Evolutionary conservation across 805 yeast species (phyloP), one percentile per base, ranked within the genome.

Genomic region (Hanseniaspora pseudoguilliermondii): DNA sequence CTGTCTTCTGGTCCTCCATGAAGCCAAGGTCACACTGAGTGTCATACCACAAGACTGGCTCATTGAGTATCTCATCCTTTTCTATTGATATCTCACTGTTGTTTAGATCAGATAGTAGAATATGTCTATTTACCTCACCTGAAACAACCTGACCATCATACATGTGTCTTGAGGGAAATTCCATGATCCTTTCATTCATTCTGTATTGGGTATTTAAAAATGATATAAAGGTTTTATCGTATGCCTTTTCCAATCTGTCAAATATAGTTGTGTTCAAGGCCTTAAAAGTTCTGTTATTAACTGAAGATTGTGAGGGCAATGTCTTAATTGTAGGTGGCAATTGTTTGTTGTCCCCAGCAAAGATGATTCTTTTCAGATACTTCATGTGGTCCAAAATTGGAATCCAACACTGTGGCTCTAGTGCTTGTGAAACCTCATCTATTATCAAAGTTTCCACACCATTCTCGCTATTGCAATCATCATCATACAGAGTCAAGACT

Each of bases 331-430:
- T 87, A 2, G 98, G 97, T 0, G 97, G 91, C 35, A 91, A 72
- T 67, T 91, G 98, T 70, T 81, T 81, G 64, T 90, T 84, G 65
- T 91, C 98, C 53, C 98, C 98, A 0, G 97, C 97, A 25, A 91
- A 75, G 1, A 91, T 78, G 25, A 91, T 66, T 54, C 81, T 75
- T 38, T 75, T 73, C 42, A 66, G 58, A 23, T 75, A 71, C 9
- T 80, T 75, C 15, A 75, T 69, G 62, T 86, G 91, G 40, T 78
- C 76, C 3, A 88, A 73, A 7, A 93, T 59, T 0, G 98, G 97
- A 25, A 91, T 89, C 97, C 97, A 90, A 63, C 97, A 89, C 61
- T 91, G 95, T 1, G 97, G 95, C 64, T 91, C 96, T 55, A 91
- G 69, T 11, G 96, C 77, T 67, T 91, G 98, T 0, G 97, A 88